Percentiles rank a stretch among this genome's conserved stretches.
These are phyloP conservation scores for Pezicula carpinea DNA, from an alignment of 2,329 filamentous ascomycete genomes.

Conservation along the genomic window DNA sequence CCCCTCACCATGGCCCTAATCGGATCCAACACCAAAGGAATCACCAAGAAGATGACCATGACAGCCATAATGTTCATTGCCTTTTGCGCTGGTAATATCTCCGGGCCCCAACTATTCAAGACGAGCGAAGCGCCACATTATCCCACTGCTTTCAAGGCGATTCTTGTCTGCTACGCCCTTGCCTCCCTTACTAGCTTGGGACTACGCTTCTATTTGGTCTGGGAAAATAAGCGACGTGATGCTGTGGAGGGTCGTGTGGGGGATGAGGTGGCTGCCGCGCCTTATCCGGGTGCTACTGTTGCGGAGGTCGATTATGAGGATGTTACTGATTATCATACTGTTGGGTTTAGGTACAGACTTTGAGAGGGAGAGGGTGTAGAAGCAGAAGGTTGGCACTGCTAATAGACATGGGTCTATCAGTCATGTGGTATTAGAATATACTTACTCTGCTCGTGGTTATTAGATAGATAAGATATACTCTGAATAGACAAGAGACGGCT, in stretches of 20 bases:
- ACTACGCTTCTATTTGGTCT: slow-evolving; percentile 18
- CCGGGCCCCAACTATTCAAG: slow-evolving; percentile 13
- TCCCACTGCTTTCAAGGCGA: slow-evolving; percentile 22
- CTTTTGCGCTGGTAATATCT: slow-evolving; percentile 26
- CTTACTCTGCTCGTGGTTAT: too few species aligned
- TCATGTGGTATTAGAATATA: too few species aligned
- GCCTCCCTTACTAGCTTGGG: slow-evolving; percentile 13
- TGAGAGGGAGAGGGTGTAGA: slow-evolving; percentile 17
- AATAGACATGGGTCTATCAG: background rate
- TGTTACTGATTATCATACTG: slow-evolving; percentile 54
- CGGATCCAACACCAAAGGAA: slow-evolving; percentile 24
- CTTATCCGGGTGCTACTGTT: slow-evolving; percentile 22
- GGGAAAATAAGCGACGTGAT: slow-evolving; percentile 28
- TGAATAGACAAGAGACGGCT: too few species aligned
- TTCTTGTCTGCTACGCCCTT: slow-evolving; percentile 21
- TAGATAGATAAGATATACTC: too few species aligned
- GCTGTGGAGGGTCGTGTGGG: slow-evolving; percentile 35
- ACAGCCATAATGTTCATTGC: slow-evolving; percentile 22
- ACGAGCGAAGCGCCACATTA: slow-evolving; percentile 14
- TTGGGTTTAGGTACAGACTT: slow-evolving; percentile 54
- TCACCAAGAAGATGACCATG: slow-evolving; percentile 29
- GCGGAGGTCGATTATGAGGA: slow-evolving; percentile 48
- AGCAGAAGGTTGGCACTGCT: background rate
- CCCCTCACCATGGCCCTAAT: slow-evolving; percentile 27
- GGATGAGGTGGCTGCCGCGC: slow-evolving; percentile 35